Conservation (phyloP, 148 eudicot genomes). For the Agrostemma githago region DNA sequence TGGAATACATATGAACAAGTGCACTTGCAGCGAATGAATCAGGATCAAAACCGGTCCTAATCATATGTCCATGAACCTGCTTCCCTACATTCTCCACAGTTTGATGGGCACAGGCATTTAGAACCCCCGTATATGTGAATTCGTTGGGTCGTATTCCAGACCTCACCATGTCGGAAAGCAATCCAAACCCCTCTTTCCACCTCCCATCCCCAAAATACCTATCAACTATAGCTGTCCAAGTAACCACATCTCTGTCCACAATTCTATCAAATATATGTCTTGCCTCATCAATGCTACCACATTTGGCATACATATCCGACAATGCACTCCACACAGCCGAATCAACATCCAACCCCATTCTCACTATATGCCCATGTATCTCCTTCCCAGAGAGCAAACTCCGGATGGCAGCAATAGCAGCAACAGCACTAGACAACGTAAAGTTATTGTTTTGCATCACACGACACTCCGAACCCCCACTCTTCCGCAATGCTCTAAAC, state of each 20-base stretch:
- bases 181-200: conserved; percentile 41
- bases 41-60: conserved; percentile 31
- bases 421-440: conserved; percentile 48
- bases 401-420: conserved; percentile 41
- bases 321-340: conserved; percentile 57
- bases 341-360: conserved; percentile 49
- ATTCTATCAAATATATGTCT: conserved; percentile 41
- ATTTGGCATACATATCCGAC: conserved; percentile 59
- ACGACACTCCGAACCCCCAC: conserved; percentile 26
- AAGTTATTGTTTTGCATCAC: conserved; percentile 29
- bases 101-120: conserved; percentile 54
- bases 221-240: conserved; percentile 58
- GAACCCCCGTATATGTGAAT: conserved; percentile 44
- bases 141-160: conserved; percentile 40
- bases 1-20: conserved; percentile 49
- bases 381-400: conserved; percentile 45
- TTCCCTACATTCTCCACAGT: conserved; percentile 41
- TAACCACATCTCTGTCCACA: conserved; percentile 49
- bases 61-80: conserved; percentile 51
- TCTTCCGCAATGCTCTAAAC: conserved; percentile 39
- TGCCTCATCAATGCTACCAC: conserved; percentile 50
- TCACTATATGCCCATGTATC: conserved; percentile 50
- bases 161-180: conserved; percentile 39
- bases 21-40: conserved; percentile 39
- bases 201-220: conserved; percentile 56